Evolutionary conservation across 768 basidiomycete species (phyloP), one percentile per base, ranked within the genome.

Genomic region (Suillus subluteus): DNA sequence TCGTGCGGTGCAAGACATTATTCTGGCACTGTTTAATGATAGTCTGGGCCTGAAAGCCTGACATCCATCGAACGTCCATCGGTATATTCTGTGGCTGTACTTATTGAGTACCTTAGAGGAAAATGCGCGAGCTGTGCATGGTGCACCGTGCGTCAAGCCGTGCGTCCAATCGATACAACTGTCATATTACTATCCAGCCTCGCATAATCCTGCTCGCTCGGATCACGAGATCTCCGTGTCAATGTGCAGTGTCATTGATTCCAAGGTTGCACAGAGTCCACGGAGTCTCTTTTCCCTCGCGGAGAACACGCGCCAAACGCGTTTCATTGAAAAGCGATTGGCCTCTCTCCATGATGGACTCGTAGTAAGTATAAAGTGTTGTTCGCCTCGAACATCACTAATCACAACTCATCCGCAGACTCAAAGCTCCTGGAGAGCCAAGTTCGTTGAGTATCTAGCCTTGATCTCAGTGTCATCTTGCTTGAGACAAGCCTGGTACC

Each of bases 351-450:
- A 66, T 50, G 64, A 64, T 66, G 68, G 66, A 64, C 62, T 61
- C 6, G 65, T 61, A 9, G 4, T 65, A 66, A 62, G 58, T 77
- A 77, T 77, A 77, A 76, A 77, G 43, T 64, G 44, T 65, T 63
- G 44, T 52, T 55, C 58, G 54, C 58, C 63, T 52, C 65, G 46
- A 50, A 43, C 32, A 65, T 62, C 64, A 65, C 46, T 62, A 68
- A 78, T 74, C 72, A 84, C 81, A 77, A 74, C 76, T 86, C 82
- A 72, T 78, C 74, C 76, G 55, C 72, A 65, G 11, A 59, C 44
- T 71, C 58, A 16, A 72, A 55, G 70, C 73, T 79, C 76, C 78
- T 67, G 76, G 76, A 66, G 76, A 79, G 73, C 68, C 61, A 11
- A 71, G 62, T 63, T 12, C 48, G 41, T 32, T 66, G 48, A 69